phyloP scores from a whole-genome alignment of 1,284 basidiomycete species.

The Cerrena zonata region DNA sequence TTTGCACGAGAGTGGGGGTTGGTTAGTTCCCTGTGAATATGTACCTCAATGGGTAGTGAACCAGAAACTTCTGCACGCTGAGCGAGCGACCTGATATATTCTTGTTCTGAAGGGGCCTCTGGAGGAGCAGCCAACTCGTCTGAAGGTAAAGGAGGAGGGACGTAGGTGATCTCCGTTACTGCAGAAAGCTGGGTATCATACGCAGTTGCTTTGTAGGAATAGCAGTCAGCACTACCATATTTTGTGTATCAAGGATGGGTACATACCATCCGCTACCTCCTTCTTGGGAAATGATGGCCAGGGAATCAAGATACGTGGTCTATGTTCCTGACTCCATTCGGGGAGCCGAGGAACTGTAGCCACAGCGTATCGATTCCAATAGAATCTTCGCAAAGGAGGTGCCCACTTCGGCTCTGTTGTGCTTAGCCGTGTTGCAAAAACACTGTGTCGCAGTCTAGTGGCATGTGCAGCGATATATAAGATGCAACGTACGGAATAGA shows the following conservation, averaged over 20 bases:
- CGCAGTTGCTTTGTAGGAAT: constrained; percentile 34
- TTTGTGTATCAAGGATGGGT: constrained; percentile 5
- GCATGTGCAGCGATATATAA: constrained; percentile 1
- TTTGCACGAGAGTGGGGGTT: constrained; percentile 77
- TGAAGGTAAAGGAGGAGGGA: constrained; percentile 46
- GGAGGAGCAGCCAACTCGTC: constrained; percentile 34
- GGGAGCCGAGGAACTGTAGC: constrained; percentile 58
- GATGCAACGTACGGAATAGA: constrained; percentile 40
- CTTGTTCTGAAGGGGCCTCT: constrained; percentile 43
- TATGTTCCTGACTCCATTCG: constrained; percentile 33
- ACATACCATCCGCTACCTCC: constrained; percentile 44
- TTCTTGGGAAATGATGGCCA: constrained; percentile 56
- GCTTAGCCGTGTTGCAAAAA: constrained; percentile 68
- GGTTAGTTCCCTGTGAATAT: constrained; percentile 61
- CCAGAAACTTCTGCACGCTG: constrained; percentile 38
- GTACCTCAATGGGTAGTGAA: constrained; percentile 57
- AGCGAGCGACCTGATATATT: constrained; percentile 54
- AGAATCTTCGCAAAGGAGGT: constrained; percentile 41
- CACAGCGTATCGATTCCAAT: constrained; percentile 64
- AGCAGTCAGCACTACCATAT: not conserved
- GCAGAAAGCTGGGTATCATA: constrained; percentile 57
- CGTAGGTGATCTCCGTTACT: constrained; percentile 63
- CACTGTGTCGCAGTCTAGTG: constrained; percentile 35
- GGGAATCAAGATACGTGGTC: constrained; percentile 42
- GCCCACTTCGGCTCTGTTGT: constrained; percentile 57